Evolutionary conservation across 805 yeast genomes (phyloP).

Genomic region (Candida koratica): DNA sequence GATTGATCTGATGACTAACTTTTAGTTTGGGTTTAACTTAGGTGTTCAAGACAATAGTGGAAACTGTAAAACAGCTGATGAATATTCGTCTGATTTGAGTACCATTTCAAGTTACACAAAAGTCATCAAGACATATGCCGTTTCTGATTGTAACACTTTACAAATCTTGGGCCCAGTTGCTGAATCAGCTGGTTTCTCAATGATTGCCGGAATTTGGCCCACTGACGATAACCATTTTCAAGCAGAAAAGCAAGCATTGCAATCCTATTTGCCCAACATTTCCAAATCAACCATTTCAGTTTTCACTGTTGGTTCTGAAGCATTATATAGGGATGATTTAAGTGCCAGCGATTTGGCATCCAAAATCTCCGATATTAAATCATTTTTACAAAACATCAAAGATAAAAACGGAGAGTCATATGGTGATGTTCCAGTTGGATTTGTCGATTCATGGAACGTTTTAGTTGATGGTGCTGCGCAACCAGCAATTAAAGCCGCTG

Average conservation of each 20-base stretch:
- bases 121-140: conserved; percentile 82
- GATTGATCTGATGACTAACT: too few relatives aligned
- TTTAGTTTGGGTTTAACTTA: conserved; percentile 70
- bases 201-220: conserved; percentile 92
- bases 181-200: conserved; percentile 67
- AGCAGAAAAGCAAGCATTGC: conserved; percentile 71
- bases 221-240: conserved; percentile 73
- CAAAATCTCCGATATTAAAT: conserved; percentile 60
- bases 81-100: conserved; percentile 66
- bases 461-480: conserved; percentile 72
- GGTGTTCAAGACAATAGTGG: conserved; percentile 78
- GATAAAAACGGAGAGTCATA: conserved; percentile 83
- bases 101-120: conserved; percentile 55
- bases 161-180: conserved; percentile 83
- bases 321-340: conserved; percentile 85
- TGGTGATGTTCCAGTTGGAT: conserved; percentile 72
- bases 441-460: conserved; percentile 95
- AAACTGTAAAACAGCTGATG: conserved; percentile 68
- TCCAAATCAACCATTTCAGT: conserved; percentile 67
- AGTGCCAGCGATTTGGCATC: conserved; percentile 70
- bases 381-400: conserved; percentile 52
- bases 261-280: conserved; percentile 65
- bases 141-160: conserved; percentile 90
- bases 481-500: conserved; percentile 76
- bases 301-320: conserved; percentile 92